These are phyloP conservation scores for Ilex asprella DNA, from an alignment of 257 asterid species.

Conservation along the genomic window DNA sequence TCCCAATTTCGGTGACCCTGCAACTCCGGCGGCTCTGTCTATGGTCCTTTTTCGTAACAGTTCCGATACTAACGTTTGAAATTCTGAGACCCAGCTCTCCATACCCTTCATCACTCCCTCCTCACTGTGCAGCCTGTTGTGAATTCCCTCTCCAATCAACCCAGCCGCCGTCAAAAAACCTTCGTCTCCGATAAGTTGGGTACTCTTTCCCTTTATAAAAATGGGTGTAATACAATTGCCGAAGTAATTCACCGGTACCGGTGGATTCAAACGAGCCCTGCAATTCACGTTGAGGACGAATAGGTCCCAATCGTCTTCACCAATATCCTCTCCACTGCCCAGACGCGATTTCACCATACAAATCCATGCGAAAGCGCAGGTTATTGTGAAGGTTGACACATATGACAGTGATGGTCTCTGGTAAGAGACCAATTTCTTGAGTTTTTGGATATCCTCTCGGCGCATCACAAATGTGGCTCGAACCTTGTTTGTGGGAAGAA, in stretches of 20 bases:
- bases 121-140: too few species aligned
- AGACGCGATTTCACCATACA: conserved; percentile 16
- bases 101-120: too few species aligned
- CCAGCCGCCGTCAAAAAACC: conserved; percentile 6
- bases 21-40: too few species aligned
- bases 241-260: conserved; percentile 13
- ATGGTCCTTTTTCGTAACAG: too few species aligned
- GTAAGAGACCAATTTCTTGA: conserved; percentile 8
- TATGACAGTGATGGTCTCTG: background rate
- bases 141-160: too few species aligned
- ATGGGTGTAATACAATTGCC: conserved; percentile 12
- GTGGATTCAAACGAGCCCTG: conserved; percentile 19
- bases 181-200: conserved; percentile 5
- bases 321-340: conserved; percentile 1
- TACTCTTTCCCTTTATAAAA: background rate
- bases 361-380: conserved; percentile 20
- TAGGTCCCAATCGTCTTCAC: conserved; percentile 6
- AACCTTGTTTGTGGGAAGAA: conserved; percentile 3
- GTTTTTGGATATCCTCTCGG: background rate
- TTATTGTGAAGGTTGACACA: conserved; percentile 12
- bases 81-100: too few species aligned
- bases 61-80: too few species aligned
- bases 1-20: conserved; percentile 16
- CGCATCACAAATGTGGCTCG: conserved; percentile 11
- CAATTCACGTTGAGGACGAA: conserved; percentile 13